phyloP scores from a whole-genome alignment of 495 filamentous ascomycete genomes.

The Talaromyces stipitatus region DNA sequence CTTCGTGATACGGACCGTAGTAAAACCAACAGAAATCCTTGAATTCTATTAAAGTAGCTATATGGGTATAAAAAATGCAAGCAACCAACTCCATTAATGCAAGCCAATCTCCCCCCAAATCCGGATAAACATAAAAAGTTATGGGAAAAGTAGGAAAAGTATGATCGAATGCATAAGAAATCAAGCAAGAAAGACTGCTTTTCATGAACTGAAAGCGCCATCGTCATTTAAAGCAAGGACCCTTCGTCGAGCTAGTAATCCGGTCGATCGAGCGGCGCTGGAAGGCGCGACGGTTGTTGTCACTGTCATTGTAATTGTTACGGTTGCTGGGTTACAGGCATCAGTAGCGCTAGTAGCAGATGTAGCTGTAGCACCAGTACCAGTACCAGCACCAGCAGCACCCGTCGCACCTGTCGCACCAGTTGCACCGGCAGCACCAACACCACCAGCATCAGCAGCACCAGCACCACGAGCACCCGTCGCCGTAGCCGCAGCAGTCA shows the following conservation, averaged over 20 bases:
- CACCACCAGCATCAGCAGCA: no score
- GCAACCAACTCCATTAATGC: not conserved
- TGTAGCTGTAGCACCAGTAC: not conserved
- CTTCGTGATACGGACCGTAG: no score
- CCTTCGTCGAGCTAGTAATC: not conserved
- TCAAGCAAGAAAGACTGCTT: not conserved
- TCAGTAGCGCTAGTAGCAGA: not conserved
- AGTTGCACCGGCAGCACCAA: not conserved
- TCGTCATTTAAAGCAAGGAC: not conserved
- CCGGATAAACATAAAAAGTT: not conserved
- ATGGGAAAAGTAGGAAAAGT: no score
- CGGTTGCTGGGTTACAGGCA: not conserved
- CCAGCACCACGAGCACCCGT: no score
- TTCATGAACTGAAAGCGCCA: not conserved
- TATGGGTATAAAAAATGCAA: not conserved
- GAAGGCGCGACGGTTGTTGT: not conserved
- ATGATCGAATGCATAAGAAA: not conserved
- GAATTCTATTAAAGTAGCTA: not conserved
- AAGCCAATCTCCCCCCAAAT: not conserved
- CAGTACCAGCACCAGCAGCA: not conserved
- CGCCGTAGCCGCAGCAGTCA: not conserved
- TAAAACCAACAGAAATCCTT: no score
- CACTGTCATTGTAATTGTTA: not conserved
- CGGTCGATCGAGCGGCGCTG: not conserved
- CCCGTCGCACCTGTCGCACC: not conserved